Evolutionary conservation across 1,139 yeast species (phyloP).

Genomic region (Kodamaea suecica): DNA sequence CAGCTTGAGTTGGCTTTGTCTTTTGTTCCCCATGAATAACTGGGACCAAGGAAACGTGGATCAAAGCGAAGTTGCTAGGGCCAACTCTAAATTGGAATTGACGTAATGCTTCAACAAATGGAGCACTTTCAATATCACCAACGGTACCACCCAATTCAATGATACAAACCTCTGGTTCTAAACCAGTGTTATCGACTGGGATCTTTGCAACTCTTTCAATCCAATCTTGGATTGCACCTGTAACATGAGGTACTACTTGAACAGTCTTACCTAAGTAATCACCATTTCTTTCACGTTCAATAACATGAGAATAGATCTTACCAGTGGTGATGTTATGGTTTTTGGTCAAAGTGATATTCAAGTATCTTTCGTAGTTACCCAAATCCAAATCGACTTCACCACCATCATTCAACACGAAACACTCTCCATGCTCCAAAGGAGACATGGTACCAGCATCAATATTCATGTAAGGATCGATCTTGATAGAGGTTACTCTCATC

Average conservation of each 20-base stretch:
- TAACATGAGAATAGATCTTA: constrained; percentile 90
- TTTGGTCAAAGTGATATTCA: constrained; percentile 85
- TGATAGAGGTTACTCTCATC: constrained; percentile 90
- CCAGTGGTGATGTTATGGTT: constrained; percentile 99
- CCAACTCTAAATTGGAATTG: constrained; percentile 99
- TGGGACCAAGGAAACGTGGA: constrained; percentile 95
- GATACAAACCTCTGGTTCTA: constrained; percentile 90
- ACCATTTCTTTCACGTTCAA: constrained; percentile 93
- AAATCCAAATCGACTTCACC: constrained; percentile 98
- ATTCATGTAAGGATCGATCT: constrained; percentile 98
- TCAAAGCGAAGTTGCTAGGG: constrained; percentile 85
- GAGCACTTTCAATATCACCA: constrained; percentile 98
- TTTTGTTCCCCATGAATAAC: constrained; percentile 98
- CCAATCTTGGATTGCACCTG: constrained; percentile 98
- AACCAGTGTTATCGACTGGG: constrained; percentile 90
- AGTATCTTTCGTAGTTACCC: constrained; percentile 96
- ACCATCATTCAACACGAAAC: constrained; percentile 96
- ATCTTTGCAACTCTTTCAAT: constrained; percentile 86
- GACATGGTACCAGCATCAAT: constrained; percentile 99
- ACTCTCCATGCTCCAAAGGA: constrained; percentile 98
- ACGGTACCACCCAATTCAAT: constrained; percentile 99
- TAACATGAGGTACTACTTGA: constrained; percentile 96
- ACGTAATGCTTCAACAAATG: constrained; percentile 97
- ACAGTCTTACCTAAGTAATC: constrained; percentile 99
- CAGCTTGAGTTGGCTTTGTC: constrained; percentile 99